These are phyloP conservation scores for Volvariella volvacea DNA, from an alignment of 1,284 basidiomycete species.

Conservation along the genomic window DNA sequence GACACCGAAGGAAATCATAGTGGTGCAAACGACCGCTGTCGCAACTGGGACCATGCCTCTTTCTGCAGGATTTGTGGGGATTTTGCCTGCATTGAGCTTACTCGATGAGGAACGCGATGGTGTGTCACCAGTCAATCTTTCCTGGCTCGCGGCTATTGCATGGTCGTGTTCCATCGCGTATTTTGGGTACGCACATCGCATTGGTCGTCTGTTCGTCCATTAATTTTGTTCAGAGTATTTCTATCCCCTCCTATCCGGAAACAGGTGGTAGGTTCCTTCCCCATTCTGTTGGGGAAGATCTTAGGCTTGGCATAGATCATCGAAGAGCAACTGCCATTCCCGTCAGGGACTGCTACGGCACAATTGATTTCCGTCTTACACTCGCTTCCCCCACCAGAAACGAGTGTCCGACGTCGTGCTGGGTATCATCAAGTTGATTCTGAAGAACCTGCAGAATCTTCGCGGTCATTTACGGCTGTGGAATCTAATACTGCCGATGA, in stretches of 20 bases:
- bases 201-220: neutral
- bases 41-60: conserved; percentile 91
- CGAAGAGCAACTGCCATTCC: conserved; percentile 89
- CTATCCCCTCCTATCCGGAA: conserved; percentile 89
- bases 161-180: conserved; percentile 91
- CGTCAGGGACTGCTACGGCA: conserved; percentile 94
- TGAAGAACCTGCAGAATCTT: conserved; percentile 21
- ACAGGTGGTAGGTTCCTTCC: conserved; percentile 66
- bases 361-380: conserved; percentile 94
- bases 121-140: conserved; percentile 65
- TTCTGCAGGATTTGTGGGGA: conserved; percentile 92
- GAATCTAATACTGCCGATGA: conserved; percentile 11
- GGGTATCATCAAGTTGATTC: conserved; percentile 43
- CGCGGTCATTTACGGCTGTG: conserved; percentile 7
- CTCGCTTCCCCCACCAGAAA: conserved; percentile 57
- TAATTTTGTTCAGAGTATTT: conserved; percentile 61
- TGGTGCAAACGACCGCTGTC: conserved; percentile 93
- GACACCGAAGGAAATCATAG: conserved; percentile 85
- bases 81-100: conserved; percentile 84
- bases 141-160: conserved; percentile 63
- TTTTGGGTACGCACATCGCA: conserved; percentile 62
- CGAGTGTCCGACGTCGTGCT: conserved; percentile 40
- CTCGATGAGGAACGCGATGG: conserved; percentile 75
- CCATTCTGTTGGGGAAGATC: conserved; percentile 1
- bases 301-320: conserved; percentile 56